Conservation (phyloP, 2,329 filamentous ascomycete species). For the Aspergillus chevalieri region DNA sequence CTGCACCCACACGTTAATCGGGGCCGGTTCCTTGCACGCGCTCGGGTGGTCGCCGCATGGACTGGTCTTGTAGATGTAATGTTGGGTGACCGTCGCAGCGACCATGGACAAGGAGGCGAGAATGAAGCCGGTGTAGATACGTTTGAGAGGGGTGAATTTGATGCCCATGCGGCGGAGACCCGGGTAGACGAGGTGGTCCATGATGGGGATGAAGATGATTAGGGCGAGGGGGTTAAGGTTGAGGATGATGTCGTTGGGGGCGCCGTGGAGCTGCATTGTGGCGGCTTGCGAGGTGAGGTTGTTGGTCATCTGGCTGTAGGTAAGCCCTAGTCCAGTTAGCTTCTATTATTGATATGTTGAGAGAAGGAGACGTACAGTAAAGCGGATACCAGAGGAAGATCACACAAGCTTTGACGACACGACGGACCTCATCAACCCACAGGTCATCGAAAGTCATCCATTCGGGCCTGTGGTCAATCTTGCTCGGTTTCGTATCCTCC, state of each 20-base stretch:
- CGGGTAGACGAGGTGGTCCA: slow-evolving; percentile 49
- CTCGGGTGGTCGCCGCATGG: slow-evolving; percentile 53
- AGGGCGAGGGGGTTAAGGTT: slow-evolving; percentile 49
- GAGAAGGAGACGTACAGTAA: slow-evolving; percentile 29
- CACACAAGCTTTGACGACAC: slow-evolving; percentile 61
- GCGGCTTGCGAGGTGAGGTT: slow-evolving; percentile 52
- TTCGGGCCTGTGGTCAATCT: slow-evolving; percentile 10
- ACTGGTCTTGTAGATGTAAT: slow-evolving; percentile 53
- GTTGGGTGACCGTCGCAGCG: slow-evolving; percentile 45
- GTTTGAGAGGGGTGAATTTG: slow-evolving; percentile 49
- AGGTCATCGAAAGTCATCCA: slow-evolving; percentile 71
- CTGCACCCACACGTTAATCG: slow-evolving; percentile 59
- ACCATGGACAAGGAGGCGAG: slow-evolving; percentile 46
- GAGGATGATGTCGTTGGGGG: slow-evolving; percentile 51
- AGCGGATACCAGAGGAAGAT: slow-evolving; percentile 57
- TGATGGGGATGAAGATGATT: slow-evolving; percentile 50
- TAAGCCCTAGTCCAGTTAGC: slow-evolving; percentile 18
- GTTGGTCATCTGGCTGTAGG: slow-evolving; percentile 50
- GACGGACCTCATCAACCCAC: slow-evolving; percentile 71
- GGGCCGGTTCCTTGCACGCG: slow-evolving; percentile 43
- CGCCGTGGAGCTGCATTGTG: slow-evolving; percentile 47
- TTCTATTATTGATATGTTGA: slow-evolving; percentile 1
- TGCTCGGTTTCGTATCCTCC: slow-evolving; percentile 18
- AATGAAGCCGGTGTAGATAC: slow-evolving; percentile 47
- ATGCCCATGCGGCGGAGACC: slow-evolving; percentile 41